Conservation (phyloP, 2,329 filamentous ascomycete genomes). For the Intubia oerlemansii region DNA sequence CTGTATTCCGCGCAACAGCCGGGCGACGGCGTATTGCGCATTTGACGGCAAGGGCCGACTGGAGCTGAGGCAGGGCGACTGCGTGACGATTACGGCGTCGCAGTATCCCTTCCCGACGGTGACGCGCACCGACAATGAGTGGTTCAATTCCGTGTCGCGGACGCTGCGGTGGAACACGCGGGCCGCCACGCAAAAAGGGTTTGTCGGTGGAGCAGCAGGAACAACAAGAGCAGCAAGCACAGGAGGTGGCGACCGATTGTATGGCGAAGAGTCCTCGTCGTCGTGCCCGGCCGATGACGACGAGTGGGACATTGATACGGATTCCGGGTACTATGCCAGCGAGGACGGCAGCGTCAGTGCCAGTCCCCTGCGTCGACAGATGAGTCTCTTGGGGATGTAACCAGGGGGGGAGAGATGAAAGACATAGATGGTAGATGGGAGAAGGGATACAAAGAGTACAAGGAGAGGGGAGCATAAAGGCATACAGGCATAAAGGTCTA, state of each 20-base stretch:
- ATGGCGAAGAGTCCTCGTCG: too few relatives aligned
- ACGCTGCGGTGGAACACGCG: constrained; percentile 91
- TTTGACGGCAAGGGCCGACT: constrained; percentile 95
- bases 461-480: too few relatives aligned
- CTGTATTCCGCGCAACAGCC: constrained; percentile 61
- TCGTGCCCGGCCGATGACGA: constrained; percentile 26
- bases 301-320: constrained; percentile 91
- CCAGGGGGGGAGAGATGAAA: too few relatives aligned
- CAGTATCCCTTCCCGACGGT: constrained; percentile 97
- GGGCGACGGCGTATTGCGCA: constrained; percentile 86
- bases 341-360: constrained; percentile 49
- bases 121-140: constrained; percentile 71
- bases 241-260: too few relatives aligned
- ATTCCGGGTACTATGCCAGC: constrained; percentile 48
- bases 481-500: too few relatives aligned
- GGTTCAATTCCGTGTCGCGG: constrained; percentile 88
- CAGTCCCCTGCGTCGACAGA: constrained; percentile 48
- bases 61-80: constrained; percentile 80
- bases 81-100: constrained; percentile 86
- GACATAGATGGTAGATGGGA: too few relatives aligned
- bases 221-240: constrained; percentile 13
- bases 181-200: constrained; percentile 80
- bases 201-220: constrained; percentile 21
- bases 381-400: constrained; percentile 48
- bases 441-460: too few relatives aligned